Conservation (phyloP, 768 basidiomycete genomes). For the Leccinum fibrillosum region DNA sequence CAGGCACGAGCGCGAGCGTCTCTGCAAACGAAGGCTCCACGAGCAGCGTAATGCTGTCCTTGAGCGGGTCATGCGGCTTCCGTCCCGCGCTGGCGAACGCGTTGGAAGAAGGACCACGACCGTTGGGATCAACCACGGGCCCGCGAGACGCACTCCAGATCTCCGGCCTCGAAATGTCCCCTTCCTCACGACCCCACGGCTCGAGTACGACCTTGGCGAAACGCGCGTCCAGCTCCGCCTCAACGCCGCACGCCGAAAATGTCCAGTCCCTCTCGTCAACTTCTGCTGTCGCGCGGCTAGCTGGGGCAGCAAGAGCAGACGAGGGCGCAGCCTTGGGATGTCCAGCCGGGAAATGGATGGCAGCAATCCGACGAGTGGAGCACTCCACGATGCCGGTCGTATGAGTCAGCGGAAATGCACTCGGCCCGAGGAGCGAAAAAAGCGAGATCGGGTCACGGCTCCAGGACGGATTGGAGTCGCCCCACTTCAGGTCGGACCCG, state of each 20-base stretch:
- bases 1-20: slow-evolving; percentile 37
- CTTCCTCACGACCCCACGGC: slow-evolving; percentile 50
- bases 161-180: slow-evolving; percentile 35
- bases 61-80: slow-evolving; percentile 46
- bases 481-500: slow-evolving; percentile 8
- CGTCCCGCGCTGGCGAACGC: slow-evolving; percentile 7
- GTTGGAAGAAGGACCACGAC: slow-evolving; percentile 5
- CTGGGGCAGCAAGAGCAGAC: not conserved
- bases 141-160: slow-evolving; percentile 39
- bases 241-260: slow-evolving; percentile 33
- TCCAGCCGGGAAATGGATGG: slow-evolving; percentile 38
- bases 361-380: slow-evolving; percentile 56
- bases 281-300: slow-evolving; percentile 6
- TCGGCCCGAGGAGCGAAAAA: slow-evolving; percentile 50
- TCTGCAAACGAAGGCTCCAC: slow-evolving; percentile 45
- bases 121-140: slow-evolving; percentile 26
- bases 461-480: slow-evolving; percentile 23
- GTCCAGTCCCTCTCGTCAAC: slow-evolving; percentile 6
- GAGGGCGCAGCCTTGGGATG: slow-evolving; percentile 13
- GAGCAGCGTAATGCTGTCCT: slow-evolving; percentile 59
- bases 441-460: slow-evolving; percentile 27
- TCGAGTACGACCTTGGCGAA: slow-evolving; percentile 51
- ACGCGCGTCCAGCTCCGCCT: slow-evolving; percentile 43
- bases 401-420: slow-evolving; percentile 58
- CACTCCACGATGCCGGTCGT: slow-evolving; percentile 63